A percentile compares a stretch with the other conserved stretches of the same genome.
phyloP scores from a whole-genome alignment of 192 early-diverging fungal genomes.

The Chytriomyces sp. region DNA sequence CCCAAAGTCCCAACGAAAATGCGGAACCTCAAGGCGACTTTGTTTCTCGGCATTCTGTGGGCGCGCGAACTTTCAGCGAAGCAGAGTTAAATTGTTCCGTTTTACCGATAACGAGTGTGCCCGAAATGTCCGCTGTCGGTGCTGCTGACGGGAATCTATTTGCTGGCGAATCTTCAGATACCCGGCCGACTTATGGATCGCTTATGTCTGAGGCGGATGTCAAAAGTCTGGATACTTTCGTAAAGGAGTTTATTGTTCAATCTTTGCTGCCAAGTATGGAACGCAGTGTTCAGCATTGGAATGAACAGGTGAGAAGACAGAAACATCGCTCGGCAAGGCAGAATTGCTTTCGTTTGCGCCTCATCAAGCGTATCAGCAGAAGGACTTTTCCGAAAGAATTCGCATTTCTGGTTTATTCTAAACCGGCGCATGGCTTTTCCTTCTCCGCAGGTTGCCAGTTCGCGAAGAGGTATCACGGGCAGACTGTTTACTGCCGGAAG shows the following conservation, averaged over 20 bases:
- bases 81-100: constrained; percentile 14
- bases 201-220: constrained; percentile 51
- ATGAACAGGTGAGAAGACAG: constrained; percentile 71
- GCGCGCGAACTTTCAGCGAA: constrained; percentile 15
- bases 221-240: constrained; percentile 54
- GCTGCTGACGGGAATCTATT: not conserved
- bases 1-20: constrained; percentile 21
- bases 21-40: not conserved
- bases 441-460: constrained; percentile 66
- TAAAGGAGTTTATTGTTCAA: constrained; percentile 70
- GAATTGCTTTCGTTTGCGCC: not conserved
- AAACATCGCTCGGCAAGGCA: not conserved
- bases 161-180: not conserved
- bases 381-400: too few species aligned
- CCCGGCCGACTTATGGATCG: constrained; percentile 34
- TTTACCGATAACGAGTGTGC: not conserved
- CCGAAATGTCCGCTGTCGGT: not conserved
- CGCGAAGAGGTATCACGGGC: constrained; percentile 86
- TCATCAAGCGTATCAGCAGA: not conserved
- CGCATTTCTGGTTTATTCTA: too few species aligned
- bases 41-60: not conserved
- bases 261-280: constrained; percentile 90
- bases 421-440: too few species aligned
- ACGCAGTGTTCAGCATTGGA: constrained; percentile 81
- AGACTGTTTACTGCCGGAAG: constrained; percentile 83